Base-by-base conservation (phyloP, 2,329 filamentous ascomycete genomes). In the Penicillium decumbens region DNA sequence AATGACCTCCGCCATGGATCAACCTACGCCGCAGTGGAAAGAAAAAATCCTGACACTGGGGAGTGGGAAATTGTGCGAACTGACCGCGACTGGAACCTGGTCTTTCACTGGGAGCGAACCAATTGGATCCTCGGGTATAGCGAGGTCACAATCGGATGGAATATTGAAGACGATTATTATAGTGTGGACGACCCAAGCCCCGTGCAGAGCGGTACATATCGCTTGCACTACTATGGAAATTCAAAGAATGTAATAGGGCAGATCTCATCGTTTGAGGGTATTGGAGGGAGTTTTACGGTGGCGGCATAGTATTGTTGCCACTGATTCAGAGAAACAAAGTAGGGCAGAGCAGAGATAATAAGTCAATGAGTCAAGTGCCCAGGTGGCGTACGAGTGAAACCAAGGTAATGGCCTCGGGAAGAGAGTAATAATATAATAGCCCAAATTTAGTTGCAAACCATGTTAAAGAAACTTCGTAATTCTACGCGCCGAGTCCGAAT, bases 221-320 rank as follows among this genome's bases (percentile, higher is more conserved):
- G 90, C 23, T 70, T 95, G 40, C 81, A 77, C 72, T 97, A 96
- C 65, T 92, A 84, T 70, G 92, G 92, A 0, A 90, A 96, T 71
- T 76, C 82, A 2, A 96, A 91, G 79, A 75, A 75, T 5, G 59
- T 83, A 9, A 64, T 80, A 1, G 83, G 85, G 0, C 70, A 62
- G 1, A 82, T 93, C 33, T 80, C 73, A 33, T 67, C 79, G 3
- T 93, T 95, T 72, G 81, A 87, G 57, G 88, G 87, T 0, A 75
- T 76, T 7, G 87, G 84, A 62, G 74, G 75, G 18, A 60, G 56
- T 3, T 75, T 76, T 55, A 69, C 63, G 3, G 68, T 75, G 25
- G 44, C 46, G 9, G 42, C 49, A 8, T 56, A 50, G 33, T n/a
- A 15, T 44, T 6, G 15, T 10, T 32, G 28, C 10, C 9, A 28